Percentiles rank a stretch among this genome's conserved stretches.
Conservation (phyloP, 257 asterid species). For the Rhazya stricta region DNA sequence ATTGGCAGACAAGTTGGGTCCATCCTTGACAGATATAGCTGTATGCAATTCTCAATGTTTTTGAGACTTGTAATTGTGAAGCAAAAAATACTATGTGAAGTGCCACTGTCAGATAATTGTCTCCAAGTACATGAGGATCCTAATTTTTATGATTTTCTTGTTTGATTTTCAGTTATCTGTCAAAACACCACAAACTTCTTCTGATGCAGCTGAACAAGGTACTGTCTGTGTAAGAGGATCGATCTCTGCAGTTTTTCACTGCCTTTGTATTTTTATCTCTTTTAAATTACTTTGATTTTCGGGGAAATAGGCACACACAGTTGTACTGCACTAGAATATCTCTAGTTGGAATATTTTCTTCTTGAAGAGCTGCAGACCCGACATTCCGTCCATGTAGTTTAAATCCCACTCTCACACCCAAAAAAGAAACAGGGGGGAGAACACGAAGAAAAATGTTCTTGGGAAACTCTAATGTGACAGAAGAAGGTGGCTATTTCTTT, state of each 20-base stretch:
- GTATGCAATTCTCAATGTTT: slow-evolving; percentile 41
- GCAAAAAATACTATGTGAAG: not conserved
- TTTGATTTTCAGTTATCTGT: slow-evolving; percentile 61
- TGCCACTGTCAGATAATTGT: not conserved
- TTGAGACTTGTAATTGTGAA: slow-evolving; percentile 2
- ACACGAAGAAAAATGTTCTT: too few relatives aligned
- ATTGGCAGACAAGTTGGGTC: slow-evolving; percentile 91
- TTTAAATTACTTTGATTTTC: not conserved
- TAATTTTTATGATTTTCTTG: slow-evolving; percentile 23
- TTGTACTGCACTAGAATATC: slow-evolving; percentile 1
- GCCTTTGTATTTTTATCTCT: slow-evolving; percentile 25
- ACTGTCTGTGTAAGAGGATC: slow-evolving; percentile 32
- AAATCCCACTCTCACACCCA: not conserved
- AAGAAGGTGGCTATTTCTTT: not conserved
- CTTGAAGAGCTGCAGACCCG: not conserved
- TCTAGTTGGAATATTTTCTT: not conserved
- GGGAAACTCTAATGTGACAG: not conserved
- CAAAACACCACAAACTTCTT: slow-evolving; percentile 49
- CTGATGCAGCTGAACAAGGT: slow-evolving; percentile 92
- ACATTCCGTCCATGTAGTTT: not conserved
- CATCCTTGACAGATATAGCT: slow-evolving; percentile 81
- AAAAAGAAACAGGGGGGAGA: not conserved
- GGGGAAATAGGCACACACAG: too few relatives aligned
- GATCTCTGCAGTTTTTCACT: slow-evolving; percentile 29
- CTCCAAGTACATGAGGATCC: slow-evolving; percentile 9